Percentiles rank a stretch among this genome's conserved stretches.
phyloP scores from a whole-genome alignment of 371 early-diverging fungal species.

The Basidiobolus meristosporus region DNA sequence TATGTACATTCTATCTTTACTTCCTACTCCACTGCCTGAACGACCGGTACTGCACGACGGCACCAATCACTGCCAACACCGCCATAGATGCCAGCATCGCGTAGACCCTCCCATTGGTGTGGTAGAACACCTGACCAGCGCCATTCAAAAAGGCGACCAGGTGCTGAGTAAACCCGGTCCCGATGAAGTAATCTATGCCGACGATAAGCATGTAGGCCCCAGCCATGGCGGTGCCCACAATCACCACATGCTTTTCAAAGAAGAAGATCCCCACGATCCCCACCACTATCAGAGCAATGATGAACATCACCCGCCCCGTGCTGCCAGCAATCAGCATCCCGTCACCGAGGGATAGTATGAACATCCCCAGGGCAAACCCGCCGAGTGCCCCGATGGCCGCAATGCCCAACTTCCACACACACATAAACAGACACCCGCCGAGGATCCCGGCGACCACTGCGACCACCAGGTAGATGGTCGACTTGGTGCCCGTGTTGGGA shows the following conservation, averaged over 20 bases:
- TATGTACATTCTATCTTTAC: no score
- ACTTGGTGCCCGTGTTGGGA: constrained; percentile 13
- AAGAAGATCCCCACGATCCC: constrained; percentile 25
- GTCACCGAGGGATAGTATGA: constrained; percentile 17
- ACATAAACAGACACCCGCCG: constrained; percentile 21
- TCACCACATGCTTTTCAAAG: constrained; percentile 22
- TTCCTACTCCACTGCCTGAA: not conserved
- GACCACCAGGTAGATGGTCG: constrained; percentile 20
- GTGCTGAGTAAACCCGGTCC: constrained; percentile 21
- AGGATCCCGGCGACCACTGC: constrained; percentile 24
- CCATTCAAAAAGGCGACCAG: constrained; percentile 7
- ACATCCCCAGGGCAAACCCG: constrained; percentile 29
- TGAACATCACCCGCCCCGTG: constrained; percentile 21
- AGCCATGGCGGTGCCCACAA: constrained; percentile 26
- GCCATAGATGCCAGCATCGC: not conserved
- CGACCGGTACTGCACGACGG: not conserved
- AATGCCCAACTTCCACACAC: constrained; percentile 33
- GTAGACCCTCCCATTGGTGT: not conserved
- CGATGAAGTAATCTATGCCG: constrained; percentile 28
- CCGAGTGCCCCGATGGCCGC: constrained; percentile 28
- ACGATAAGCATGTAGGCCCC: constrained; percentile 30
- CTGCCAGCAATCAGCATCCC: constrained; percentile 17
- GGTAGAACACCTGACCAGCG: not conserved
- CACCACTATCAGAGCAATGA: constrained; percentile 18
- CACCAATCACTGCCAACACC: not conserved